Base-by-base conservation (phyloP, 768 basidiomycete species). In the Suillus tomentosus region DNA sequence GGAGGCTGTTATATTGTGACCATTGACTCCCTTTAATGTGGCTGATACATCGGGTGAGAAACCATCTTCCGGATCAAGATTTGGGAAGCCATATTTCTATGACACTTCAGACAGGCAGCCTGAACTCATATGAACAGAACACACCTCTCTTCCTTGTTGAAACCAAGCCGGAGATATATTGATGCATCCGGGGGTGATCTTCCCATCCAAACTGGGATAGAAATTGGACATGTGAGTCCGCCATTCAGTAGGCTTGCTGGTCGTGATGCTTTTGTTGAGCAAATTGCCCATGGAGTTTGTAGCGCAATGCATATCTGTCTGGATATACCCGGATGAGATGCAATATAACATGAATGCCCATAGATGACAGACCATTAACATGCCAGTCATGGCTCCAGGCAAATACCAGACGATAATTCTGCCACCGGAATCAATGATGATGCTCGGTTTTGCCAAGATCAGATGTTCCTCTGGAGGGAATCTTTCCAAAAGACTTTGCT, bases 91-190 rank as follows among this genome's bases (percentile, higher is more conserved):
- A 13, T 55, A 34, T 55, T 55, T 55, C 53, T 55, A 36, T 2
- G 6, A 55, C 19, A n/a, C 5, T 55, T n/a, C 10, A 36, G 5
- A 19, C 19, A 6, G 8, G 19, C 2, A 8, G n/a, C 19, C n/a
- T n/a, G 11, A n/a, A n/a, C 36, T 2, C 5, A n/a, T 1, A 3
- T 2, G 0, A 2, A 55, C 53, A 11, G n/a, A 19, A 19, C n/a
- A 2, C 5, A 55, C 54, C 54, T 55, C n/a, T 55, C 54, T 55
- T 14, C 54, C 54, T 55, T 55, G 54, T 6, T 55, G 54, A 55
- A 55, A 55, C 54, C 54, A 55, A 36, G 54, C 34, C 5, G n/a
- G 53, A 5, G 53, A 55, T 55, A 55, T 55, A n/a, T 55, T 55
- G 53, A 55, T 55, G 2, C 53, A 55, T n/a, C 53, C 11, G 6